phyloP scores from a whole-genome alignment of 306 rosid genomes.

The Trifolium pratense region DNA sequence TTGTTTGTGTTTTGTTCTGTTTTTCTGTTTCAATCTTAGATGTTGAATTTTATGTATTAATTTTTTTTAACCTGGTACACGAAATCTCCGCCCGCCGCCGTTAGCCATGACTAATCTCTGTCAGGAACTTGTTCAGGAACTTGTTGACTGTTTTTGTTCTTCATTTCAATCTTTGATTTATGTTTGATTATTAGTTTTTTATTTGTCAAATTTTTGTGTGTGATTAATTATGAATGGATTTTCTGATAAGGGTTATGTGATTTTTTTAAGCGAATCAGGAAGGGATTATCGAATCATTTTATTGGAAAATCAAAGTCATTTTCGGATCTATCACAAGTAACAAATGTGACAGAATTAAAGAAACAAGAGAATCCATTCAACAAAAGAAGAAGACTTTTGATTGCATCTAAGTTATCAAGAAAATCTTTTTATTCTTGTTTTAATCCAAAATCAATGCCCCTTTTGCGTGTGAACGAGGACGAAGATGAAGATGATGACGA shows the following conservation, averaged over 20 bases:
- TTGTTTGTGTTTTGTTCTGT: neutral
- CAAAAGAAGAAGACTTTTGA: constrained; percentile 66
- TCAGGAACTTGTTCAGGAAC: no score
- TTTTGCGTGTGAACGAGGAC: constrained; percentile 47
- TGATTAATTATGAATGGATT: neutral
- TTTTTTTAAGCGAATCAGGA: constrained; percentile 50
- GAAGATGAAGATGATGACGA: constrained; percentile 47
- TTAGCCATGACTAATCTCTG: no score
- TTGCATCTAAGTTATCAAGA: constrained; percentile 63
- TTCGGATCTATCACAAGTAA: constrained; percentile 61
- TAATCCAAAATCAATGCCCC: constrained; percentile 86
- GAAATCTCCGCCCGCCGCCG: no score
- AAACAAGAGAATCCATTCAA: constrained; percentile 80
- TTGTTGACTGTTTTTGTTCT: neutral
- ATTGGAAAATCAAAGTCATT: constrained; percentile 84
- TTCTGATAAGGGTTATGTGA: constrained; percentile 18
- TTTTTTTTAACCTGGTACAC: no score
- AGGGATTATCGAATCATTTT: constrained; percentile 76
- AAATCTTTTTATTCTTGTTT: constrained; percentile 60
- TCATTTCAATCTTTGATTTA: neutral
- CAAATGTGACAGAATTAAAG: constrained; percentile 59
- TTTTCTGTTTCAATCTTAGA: neutral
- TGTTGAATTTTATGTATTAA: neutral
- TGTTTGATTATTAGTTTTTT: neutral
- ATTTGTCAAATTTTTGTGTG: neutral